Evolutionary conservation across 148 eudicot species (phyloP).

Genomic region (Linanthus parryae): DNA sequence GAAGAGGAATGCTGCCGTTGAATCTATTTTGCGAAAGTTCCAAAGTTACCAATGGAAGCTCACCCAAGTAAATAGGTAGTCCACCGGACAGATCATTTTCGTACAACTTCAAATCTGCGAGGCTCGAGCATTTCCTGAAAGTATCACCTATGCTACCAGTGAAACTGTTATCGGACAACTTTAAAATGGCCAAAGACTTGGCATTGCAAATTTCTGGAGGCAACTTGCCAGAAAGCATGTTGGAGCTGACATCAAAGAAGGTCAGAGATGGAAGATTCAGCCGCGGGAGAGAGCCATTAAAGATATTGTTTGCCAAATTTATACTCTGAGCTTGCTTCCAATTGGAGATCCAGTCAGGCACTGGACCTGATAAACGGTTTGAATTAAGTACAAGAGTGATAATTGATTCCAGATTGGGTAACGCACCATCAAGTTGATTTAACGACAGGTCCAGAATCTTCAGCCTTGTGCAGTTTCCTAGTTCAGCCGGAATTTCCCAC

Average conservation of each 20-base stretch:
- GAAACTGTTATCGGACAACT: constrained; percentile 60
- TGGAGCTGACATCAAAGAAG: constrained; percentile 43
- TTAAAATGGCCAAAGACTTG: constrained; percentile 26
- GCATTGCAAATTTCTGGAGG: constrained; percentile 53
- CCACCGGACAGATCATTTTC: constrained; percentile 67
- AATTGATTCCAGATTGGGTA: constrained; percentile 63
- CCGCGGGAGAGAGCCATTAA: constrained; percentile 57
- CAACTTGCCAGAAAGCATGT: constrained; percentile 72
- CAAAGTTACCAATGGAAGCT: constrained; percentile 52
- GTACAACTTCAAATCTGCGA: constrained; percentile 50
- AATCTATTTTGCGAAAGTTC: constrained; percentile 67
- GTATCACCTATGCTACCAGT: constrained; percentile 53
- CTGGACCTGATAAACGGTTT: constrained; percentile 53
- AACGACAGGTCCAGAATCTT: constrained; percentile 48
- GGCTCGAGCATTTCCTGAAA: constrained; percentile 49
- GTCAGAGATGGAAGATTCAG: constrained; percentile 47
- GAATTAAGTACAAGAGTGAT: constrained; percentile 46
- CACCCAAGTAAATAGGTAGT: constrained; percentile 67
- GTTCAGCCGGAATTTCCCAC: constrained; percentile 60
- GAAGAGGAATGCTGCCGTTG: constrained; percentile 59
- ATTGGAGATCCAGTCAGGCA: constrained; percentile 74
- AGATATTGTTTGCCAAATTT: constrained; percentile 43
- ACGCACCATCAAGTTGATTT: constrained; percentile 60
- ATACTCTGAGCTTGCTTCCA: constrained; percentile 55
- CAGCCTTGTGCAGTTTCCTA: constrained; percentile 80